Base-by-base conservation (phyloP, 352 stramenopile species). In the Phytophthora pluvialis region DNA sequence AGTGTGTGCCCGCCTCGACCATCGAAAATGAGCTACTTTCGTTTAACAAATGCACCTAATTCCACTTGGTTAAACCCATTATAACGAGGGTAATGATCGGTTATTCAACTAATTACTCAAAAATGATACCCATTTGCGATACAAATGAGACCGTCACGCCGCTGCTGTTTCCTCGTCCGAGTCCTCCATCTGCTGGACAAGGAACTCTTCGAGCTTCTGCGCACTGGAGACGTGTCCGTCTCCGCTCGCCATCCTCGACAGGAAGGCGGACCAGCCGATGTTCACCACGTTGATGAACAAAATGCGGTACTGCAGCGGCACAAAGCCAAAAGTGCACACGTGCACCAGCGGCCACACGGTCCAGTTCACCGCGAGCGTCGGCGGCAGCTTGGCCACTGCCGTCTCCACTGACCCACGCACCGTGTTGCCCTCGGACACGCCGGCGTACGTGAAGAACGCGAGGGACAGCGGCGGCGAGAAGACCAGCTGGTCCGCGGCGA, bases 251-350 rank as follows among this genome's bases (percentile, higher is more conserved):
- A 82, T 80, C 36, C 56, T 50, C 6, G 75, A 83, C 2, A 84
- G 60, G 61, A 81, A 84, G 1, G 73, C 62, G 3, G 75, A 81
- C 74, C 74, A 86, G 1, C 75, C 74, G 21, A 86, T 59, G 47
- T 77, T 86, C 18, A 71, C 61, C 11, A 69, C 45, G 36, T 82
- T 86, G 47, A 79, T 77, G 42, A 79, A 81, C 44, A 86, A 47
- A 43, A 81, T 61, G n/a, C 77, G 77, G 58, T 81, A 80, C 40
- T 75, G 68, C 48, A 86, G 42, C 18, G 77, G 74, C 56, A 82
- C 73, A 46, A 83, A 81, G 4, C 69, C 65, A 36, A 81, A 83
- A 0, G 70, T 81, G 57, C 65, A 46, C 16, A 86, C 52, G 52
- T 86, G 73, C 3, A 83, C 64, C 15, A 80, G 52, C 26, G 73